Evolutionary conservation across 306 rosid species (phyloP).

Genomic region (Lupinus albus): DNA sequence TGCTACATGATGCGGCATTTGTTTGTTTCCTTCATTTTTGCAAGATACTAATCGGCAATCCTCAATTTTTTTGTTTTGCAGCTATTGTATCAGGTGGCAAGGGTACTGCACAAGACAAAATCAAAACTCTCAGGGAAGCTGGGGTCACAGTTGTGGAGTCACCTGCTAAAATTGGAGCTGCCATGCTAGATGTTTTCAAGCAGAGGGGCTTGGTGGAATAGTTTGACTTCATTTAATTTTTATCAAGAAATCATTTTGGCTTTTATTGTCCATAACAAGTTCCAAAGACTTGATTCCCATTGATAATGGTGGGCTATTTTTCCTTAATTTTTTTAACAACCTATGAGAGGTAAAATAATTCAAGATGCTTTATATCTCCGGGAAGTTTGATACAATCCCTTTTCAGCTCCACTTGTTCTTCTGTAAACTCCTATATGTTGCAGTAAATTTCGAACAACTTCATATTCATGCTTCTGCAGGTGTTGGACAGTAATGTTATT

Average conservation of each 20-base stretch:
- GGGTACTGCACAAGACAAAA: slow-evolving; percentile 98
- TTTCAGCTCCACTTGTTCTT: slow-evolving; percentile 28
- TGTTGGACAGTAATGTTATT: slow-evolving; percentile 13
- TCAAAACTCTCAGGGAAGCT: slow-evolving; percentile 80
- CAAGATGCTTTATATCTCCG: slow-evolving; percentile 39
- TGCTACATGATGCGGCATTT: slow-evolving; percentile 4
- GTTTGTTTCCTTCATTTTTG: not conserved
- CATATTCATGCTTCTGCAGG: slow-evolving; percentile 12
- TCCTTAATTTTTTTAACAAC: slow-evolving; percentile 1
- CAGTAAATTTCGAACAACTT: slow-evolving; percentile 32
- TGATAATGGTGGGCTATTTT: slow-evolving; percentile 38
- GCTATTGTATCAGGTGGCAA: slow-evolving; percentile 99
- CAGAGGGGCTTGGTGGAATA: slow-evolving; percentile 82
- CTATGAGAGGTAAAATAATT: slow-evolving; percentile 39
- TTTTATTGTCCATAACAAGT: slow-evolving; percentile 30
- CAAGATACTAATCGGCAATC: not conserved
- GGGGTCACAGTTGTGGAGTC: slow-evolving; percentile 96
- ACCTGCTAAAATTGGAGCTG: slow-evolving; percentile 87
- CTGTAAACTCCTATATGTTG: slow-evolving; percentile 21
- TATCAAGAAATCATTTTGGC: slow-evolving; percentile 36
- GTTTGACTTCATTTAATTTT: slow-evolving; percentile 42
- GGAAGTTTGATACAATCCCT: slow-evolving; percentile 23
- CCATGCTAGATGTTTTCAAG: slow-evolving; percentile 89
- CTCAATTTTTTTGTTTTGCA: slow-evolving; percentile 57
- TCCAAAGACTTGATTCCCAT: slow-evolving; percentile 37